A percentile compares a stretch with the other conserved stretches of the same genome.
Conservation (phyloP, 495 filamentous ascomycete genomes). For the Neurospora sp. region DNA sequence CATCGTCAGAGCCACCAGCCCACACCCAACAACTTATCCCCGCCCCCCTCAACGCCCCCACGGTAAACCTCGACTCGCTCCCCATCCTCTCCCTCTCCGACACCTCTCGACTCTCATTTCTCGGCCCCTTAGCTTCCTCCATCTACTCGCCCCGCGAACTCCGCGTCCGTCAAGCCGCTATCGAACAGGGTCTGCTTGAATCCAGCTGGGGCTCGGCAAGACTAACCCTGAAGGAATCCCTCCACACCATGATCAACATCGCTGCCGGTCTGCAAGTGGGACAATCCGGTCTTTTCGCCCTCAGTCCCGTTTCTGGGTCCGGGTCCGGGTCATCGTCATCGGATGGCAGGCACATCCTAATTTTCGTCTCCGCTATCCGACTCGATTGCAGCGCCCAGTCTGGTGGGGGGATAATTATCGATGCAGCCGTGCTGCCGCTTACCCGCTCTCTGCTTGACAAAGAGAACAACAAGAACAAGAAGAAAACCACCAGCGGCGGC, state of each 20-base stretch:
- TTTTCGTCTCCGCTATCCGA: constrained; percentile 31
- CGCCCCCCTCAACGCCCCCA: constrained; percentile 26
- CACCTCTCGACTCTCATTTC: constrained; percentile 19
- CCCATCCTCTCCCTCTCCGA: constrained; percentile 27
- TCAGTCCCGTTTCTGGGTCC: constrained; percentile 15
- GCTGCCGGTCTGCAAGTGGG: constrained; percentile 31
- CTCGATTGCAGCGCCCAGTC: constrained; percentile 31
- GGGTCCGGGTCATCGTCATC: not conserved
- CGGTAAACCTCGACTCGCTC: constrained; percentile 31
- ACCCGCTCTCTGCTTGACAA: constrained; percentile 13
- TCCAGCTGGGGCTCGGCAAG: constrained; percentile 11
- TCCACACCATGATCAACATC: constrained; percentile 35
- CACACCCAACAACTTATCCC: constrained; percentile 4
- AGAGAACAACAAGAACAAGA: no score
- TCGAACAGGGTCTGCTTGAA: not conserved
- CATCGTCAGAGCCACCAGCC: not conserved
- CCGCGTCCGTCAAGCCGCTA: constrained; percentile 8
- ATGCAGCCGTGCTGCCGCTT: constrained; percentile 38
- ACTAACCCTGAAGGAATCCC: constrained; percentile 37
- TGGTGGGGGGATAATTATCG: constrained; percentile 26
- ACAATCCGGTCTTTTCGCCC: constrained; percentile 24
- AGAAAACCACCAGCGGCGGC: no score
- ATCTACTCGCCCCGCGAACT: constrained; percentile 34
- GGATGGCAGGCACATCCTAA: constrained; percentile 21
- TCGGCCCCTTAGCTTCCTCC: constrained; percentile 23